These are phyloP conservation scores for Zangia roseola DNA, from an alignment of 768 basidiomycete species.

Conservation along the genomic window DNA sequence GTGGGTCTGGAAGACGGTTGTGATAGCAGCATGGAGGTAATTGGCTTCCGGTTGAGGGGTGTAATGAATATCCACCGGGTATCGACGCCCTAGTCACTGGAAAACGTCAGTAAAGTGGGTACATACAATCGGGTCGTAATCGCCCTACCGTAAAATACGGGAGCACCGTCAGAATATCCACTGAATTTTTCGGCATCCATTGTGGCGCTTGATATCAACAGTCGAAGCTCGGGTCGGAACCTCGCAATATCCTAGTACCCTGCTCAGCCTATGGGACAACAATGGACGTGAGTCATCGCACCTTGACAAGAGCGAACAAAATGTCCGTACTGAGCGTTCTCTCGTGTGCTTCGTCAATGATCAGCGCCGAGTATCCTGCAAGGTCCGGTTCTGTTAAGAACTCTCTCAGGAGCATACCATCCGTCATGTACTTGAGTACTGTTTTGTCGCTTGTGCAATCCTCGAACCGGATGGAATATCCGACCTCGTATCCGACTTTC, in stretches of 20 bases:
- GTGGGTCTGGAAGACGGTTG: constrained; percentile 98
- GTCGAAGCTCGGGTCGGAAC: constrained; percentile 89
- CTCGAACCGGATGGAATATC: constrained; percentile 99
- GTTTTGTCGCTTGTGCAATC: constrained; percentile 99
- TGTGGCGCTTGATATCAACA: constrained; percentile 95
- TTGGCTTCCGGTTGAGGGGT: constrained; percentile 99
- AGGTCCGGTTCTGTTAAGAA: constrained; percentile 97
- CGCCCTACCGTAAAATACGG: constrained; percentile 83
- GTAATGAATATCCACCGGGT: constrained; percentile 97
- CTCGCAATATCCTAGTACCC: constrained; percentile 83
- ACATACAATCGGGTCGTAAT: not conserved
- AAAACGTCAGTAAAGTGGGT: constrained; percentile 4
- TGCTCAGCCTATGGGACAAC: constrained; percentile 24
- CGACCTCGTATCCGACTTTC: constrained; percentile 96
- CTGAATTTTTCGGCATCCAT: constrained; percentile 98
- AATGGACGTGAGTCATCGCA: constrained; percentile 42
- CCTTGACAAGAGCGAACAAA: constrained; percentile 97
- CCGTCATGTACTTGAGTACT: constrained; percentile 99
- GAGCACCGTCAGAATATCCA: constrained; percentile 95
- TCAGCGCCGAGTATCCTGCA: constrained; percentile 90
- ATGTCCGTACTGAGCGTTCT: constrained; percentile 98
- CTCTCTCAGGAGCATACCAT: constrained; percentile 96
- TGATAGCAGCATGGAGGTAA: constrained; percentile 97
- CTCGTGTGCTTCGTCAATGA: constrained; percentile 99
- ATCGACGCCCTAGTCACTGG: constrained; percentile 94